Evolutionary conservation across 148 eudicot genomes (phyloP).

Genomic region (Mesembryanthemum crystallinum): DNA sequence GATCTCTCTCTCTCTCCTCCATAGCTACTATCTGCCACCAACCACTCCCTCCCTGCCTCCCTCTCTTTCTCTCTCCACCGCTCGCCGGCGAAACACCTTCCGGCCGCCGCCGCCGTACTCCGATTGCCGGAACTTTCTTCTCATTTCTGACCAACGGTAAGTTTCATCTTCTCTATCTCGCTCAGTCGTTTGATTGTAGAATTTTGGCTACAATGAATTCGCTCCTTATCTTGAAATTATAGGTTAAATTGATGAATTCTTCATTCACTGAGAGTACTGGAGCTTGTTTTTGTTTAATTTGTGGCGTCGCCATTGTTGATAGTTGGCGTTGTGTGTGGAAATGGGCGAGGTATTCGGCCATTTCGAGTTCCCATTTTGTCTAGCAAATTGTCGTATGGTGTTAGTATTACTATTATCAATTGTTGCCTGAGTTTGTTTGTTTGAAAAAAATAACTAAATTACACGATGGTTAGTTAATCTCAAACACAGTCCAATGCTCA

Average conservation of each 20-base stretch:
- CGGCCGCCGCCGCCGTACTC: background rate
- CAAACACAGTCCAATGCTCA: background rate
- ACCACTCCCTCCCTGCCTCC: background rate
- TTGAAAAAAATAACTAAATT: too few relatives aligned
- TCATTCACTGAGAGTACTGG: background rate
- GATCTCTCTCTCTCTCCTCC: constrained; percentile 11
- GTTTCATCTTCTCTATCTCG: background rate
- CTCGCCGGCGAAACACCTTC: background rate
- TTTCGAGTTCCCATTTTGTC: background rate
- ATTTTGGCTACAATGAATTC: background rate
- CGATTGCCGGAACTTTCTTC: background rate
- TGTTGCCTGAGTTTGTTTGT: background rate
- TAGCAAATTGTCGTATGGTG: background rate
- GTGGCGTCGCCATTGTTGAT: background rate
- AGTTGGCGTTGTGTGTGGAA: background rate
- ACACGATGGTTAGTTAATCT: too few relatives aligned
- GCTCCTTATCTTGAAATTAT: background rate
- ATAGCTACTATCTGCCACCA: constrained; percentile 6
- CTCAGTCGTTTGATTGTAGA: background rate
- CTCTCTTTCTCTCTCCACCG: background rate
- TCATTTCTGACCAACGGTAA: background rate
- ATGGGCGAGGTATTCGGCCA: background rate
- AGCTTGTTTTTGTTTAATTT: background rate
- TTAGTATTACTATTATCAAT: background rate
- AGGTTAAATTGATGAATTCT: background rate